phyloP scores from a whole-genome alignment of 1,139 yeast genomes.

The Sugiyamaella paludigena region DNA sequence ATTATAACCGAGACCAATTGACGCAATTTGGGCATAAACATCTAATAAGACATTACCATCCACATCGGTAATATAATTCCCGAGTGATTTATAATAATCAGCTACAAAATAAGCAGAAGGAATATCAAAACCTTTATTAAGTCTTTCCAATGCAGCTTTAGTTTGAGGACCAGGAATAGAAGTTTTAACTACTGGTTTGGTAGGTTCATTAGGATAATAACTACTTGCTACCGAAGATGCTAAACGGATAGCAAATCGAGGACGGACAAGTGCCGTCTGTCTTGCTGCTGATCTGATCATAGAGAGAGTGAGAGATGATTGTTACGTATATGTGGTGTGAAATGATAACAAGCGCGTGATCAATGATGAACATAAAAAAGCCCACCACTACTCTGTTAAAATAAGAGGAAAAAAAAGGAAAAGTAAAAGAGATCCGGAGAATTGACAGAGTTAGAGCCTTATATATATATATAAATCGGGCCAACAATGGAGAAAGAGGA shows the following conservation, averaged over 20 bases:
- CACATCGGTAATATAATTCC: slow-evolving; percentile 69
- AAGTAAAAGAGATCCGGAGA: background rate
- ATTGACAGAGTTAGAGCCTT: background rate
- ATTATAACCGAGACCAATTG: slow-evolving; percentile 77
- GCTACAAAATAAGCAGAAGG: slow-evolving; percentile 66
- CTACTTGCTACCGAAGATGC: slow-evolving; percentile 33
- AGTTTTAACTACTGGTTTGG: slow-evolving; percentile 53
- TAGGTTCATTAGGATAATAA: slow-evolving; percentile 61
- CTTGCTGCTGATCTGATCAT: slow-evolving; percentile 16
- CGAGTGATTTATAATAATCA: slow-evolving; percentile 64
- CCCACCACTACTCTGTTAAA: background rate
- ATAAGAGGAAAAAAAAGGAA: background rate
- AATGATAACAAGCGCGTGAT: too few relatives aligned
- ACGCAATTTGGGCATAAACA: slow-evolving; percentile 74
- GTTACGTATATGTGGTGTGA: background rate
- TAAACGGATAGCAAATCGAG: slow-evolving; percentile 7
- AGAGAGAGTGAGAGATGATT: too few relatives aligned
- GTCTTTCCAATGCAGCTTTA: slow-evolving; percentile 45
- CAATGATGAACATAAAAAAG: background rate
- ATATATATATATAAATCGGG: background rate
- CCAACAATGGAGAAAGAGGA: too few relatives aligned
- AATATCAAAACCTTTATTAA: slow-evolving; percentile 58
- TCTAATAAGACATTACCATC: slow-evolving; percentile 70
- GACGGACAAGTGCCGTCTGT: slow-evolving; percentile 14
- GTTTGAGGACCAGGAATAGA: slow-evolving; percentile 66